Conservation (phyloP, 495 filamentous ascomycete species). For the Aspergillus affinis region DNA sequence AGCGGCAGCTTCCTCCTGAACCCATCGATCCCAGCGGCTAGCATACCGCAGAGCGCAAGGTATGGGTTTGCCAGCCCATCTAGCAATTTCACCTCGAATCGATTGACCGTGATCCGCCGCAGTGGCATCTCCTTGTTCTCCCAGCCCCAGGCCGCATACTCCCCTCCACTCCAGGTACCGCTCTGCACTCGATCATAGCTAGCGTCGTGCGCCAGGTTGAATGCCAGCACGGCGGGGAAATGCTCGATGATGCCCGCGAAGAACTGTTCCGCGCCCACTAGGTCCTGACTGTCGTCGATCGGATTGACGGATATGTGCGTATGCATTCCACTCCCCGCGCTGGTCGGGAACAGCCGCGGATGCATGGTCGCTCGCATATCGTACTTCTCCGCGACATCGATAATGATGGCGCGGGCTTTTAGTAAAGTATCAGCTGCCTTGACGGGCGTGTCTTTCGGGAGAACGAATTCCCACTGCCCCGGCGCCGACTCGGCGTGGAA, state of each 20-base stretch:
- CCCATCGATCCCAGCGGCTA: slow-evolving; percentile 59
- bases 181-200: slow-evolving; percentile 65
- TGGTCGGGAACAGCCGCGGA: slow-evolving; percentile 58
- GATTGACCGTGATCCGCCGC: slow-evolving; percentile 56
- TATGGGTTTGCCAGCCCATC: slow-evolving; percentile 77
- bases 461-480: slow-evolving; percentile 74
- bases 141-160: slow-evolving; percentile 73
- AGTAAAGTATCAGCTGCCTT: slow-evolving; percentile 66
- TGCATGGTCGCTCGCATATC: slow-evolving; percentile 61
- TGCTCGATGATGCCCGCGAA: slow-evolving; percentile 67
- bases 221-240: slow-evolving; percentile 62
- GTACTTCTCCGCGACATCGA: slow-evolving; percentile 48
- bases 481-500: slow-evolving; percentile 67
- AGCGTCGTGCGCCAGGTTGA: slow-evolving; percentile 57
- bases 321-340: slow-evolving; percentile 64
- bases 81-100: slow-evolving; percentile 70
- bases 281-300: slow-evolving; percentile 28
- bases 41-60: slow-evolving; percentile 59
- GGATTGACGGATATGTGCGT: slow-evolving; percentile 62
- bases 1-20: slow-evolving; percentile 41
- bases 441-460: slow-evolving; percentile 58
- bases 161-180: slow-evolving; percentile 68
- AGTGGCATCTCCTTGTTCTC: slow-evolving; percentile 73
- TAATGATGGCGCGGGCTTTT: slow-evolving; percentile 63
- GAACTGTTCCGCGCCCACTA: slow-evolving; percentile 50